These are phyloP conservation scores for Pythium volutum DNA, from an alignment of 352 stramenopile species.

Conservation along the genomic window DNA sequence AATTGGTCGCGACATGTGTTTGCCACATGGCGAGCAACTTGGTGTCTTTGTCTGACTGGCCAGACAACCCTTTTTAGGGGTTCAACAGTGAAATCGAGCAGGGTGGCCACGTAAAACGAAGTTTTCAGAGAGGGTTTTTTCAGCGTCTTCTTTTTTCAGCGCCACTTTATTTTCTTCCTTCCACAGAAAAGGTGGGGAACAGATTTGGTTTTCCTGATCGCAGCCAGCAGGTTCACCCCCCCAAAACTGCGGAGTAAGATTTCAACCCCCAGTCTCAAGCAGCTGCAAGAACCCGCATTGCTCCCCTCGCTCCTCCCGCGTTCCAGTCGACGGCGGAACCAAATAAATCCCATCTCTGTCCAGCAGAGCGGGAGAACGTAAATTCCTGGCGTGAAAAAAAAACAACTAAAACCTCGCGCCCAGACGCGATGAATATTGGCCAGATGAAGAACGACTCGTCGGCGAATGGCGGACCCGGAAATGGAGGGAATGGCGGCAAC, in stretches of 20 bases:
- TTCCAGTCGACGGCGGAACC: not conserved
- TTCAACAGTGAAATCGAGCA: not conserved
- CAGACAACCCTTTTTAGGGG: constrained; percentile 10
- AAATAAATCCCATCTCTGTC: not conserved
- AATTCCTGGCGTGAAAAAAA: too few species aligned
- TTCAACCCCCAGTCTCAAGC: not conserved
- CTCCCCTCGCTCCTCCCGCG: not conserved
- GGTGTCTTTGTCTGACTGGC: not conserved
- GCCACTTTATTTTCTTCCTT: constrained; percentile 15
- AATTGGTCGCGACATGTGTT: constrained; percentile 13
- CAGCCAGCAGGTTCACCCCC: not conserved
- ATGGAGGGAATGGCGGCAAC: constrained; percentile 44
- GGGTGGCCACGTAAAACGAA: constrained; percentile 2
- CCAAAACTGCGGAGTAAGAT: constrained; percentile 22
- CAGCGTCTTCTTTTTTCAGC: constrained; percentile 6
- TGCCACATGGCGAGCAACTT: constrained; percentile 1
- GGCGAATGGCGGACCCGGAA: constrained; percentile 27
- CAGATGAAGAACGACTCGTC: constrained; percentile 54
- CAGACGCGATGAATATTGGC: constrained; percentile 64
- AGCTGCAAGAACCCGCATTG: not conserved
- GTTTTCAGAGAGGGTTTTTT: constrained; percentile 13
- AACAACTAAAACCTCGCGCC: constrained; percentile 1
- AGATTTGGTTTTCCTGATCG: constrained; percentile 22
- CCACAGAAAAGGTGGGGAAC: constrained; percentile 33
- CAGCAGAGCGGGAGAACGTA: not conserved